Conservation (phyloP, 2,329 filamentous ascomycete species). For the Pezicula neosporulosa region DNA sequence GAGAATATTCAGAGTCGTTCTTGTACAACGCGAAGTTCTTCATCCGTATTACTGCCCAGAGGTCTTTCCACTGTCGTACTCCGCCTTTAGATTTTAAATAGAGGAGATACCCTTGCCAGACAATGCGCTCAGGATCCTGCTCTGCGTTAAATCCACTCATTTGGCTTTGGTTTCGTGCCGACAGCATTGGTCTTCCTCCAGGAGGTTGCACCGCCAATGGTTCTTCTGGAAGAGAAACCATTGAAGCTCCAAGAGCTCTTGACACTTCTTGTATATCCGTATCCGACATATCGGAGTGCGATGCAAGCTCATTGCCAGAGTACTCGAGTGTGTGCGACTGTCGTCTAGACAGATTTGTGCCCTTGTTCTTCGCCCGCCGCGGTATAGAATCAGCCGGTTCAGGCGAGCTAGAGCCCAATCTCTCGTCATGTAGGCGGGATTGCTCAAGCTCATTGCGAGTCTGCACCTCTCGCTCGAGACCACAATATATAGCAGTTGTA, state of each 20-base stretch:
- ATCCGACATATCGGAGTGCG: conserved; percentile 86
- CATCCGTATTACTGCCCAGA: conserved; percentile 88
- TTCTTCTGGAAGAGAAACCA: conserved; percentile 25
- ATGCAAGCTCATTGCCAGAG: conserved; percentile 68
- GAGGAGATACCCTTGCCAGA: conserved; percentile 90
- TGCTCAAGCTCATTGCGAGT: conserved; percentile 15
- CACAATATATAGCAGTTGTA: conserved; percentile 16
- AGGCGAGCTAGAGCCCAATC: conserved; percentile 51
- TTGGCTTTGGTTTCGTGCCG: conserved; percentile 57
- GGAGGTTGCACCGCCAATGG: conserved; percentile 27
- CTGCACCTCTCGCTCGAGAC: conserved; percentile 25
- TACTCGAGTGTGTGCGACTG: conserved; percentile 62
- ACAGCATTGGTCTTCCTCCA: conserved; percentile 30
- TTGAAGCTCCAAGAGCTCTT: conserved; percentile 31
- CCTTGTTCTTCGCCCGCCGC: conserved; percentile 17
- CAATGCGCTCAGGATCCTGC: conserved; percentile 78
- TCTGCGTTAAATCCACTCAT: conserved; percentile 52
- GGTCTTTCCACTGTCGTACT: conserved; percentile 88
- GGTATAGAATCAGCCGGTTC: conserved; percentile 44
- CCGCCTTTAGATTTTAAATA: conserved; percentile 79
- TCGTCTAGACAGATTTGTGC: conserved; percentile 34
- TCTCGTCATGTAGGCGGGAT: conserved; percentile 23
- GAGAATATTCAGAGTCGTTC: conserved; percentile 85
- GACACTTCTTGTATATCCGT: conserved; percentile 37
- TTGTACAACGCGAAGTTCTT: conserved; percentile 89